These are phyloP conservation scores for Phycomyces blakesleeanus DNA, from an alignment of 192 early-diverging fungal genomes.

Conservation along the genomic window DNA sequence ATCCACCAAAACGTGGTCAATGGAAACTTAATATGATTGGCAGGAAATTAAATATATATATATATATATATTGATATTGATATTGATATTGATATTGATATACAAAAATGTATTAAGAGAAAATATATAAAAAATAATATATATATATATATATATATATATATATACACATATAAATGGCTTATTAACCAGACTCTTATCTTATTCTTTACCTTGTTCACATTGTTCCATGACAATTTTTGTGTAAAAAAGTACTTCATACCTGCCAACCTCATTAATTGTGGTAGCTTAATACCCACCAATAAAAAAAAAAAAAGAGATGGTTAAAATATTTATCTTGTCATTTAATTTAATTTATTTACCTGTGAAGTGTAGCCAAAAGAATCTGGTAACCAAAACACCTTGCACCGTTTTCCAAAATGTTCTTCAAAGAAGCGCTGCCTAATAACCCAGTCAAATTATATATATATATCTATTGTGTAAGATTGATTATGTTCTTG, in stretches of 20 bases:
- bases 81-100: no score
- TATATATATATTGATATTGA: no score
- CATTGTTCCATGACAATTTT: slow-evolving; percentile 98
- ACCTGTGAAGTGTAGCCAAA: slow-evolving; percentile 70
- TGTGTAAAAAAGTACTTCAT: slow-evolving; percentile 98
- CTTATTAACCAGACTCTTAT: no score
- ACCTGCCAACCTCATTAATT: slow-evolving; percentile 74
- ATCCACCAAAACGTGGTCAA: slow-evolving; percentile 95
- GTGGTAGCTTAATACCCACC: slow-evolving; percentile 56
- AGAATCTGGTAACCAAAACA: slow-evolving; percentile 95
- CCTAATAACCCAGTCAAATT: slow-evolving; percentile 22
- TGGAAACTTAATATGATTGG: slow-evolving; percentile 69
- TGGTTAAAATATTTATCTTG: no score
- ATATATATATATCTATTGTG: background rate
- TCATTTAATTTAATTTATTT: no score
- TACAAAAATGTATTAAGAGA: no score
- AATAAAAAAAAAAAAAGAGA: no score
- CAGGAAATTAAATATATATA: no score
- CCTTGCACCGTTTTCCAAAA: slow-evolving; percentile 64
- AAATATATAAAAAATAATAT: background rate
- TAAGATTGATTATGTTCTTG: background rate
- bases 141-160: no score
- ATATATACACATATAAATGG: no score
- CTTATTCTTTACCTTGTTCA: slow-evolving; percentile 78
- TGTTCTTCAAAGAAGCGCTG: slow-evolving; percentile 84